Evolutionary conservation across 192 early-diverging fungal genomes (phyloP), one percentile per base, ranked within the genome.

Genomic region (Thamnidium elegans): DNA sequence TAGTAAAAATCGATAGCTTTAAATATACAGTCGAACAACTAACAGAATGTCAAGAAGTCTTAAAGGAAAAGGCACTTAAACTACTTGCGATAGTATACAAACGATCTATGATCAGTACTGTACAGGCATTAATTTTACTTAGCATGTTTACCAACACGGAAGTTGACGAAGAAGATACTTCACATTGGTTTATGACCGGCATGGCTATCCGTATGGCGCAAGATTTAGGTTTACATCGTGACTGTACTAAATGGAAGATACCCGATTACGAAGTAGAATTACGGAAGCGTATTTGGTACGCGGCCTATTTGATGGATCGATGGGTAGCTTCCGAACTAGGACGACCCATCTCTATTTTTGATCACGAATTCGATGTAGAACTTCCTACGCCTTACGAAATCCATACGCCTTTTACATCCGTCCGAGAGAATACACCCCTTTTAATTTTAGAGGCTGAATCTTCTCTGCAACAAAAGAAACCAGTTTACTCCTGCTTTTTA

Each of bases 241-340:
- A 84, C 69, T 74, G 81, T 9, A 46, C 78, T 0, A 62, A 67
- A 26, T 84, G 83, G 78, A 73, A 75, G 55, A 53, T 84, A 8
- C 79, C 81, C 45, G 67, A 70, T 19, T 46, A 70, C 14, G 88
- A 92, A 62, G 67, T 70, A 0, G 87, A 90, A 69, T 67, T 87
- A 21, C 71, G 90, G n/a, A 81, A 79, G 31, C 80, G 89, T n/a
- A 78, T 88, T 3, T 92, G 90, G 90, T 92, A 84, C 81, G 76
- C 82, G 14, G 80, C 77, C 67, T 90, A 87, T 54, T 59, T 87
- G 1, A 78, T 87, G 68, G 90, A 92, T 61, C 74, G 86, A 55
- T 87, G 86, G 80, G 71, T 69, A 0, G 55, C 66, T 30, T 66
- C 74, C 3, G 66, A 76, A 47, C 21, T 76, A 2, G 74, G 74